These are phyloP conservation scores for Wallacemonas sp. DNA, from an alignment of 208 protist species.

Conservation along the genomic window DNA sequence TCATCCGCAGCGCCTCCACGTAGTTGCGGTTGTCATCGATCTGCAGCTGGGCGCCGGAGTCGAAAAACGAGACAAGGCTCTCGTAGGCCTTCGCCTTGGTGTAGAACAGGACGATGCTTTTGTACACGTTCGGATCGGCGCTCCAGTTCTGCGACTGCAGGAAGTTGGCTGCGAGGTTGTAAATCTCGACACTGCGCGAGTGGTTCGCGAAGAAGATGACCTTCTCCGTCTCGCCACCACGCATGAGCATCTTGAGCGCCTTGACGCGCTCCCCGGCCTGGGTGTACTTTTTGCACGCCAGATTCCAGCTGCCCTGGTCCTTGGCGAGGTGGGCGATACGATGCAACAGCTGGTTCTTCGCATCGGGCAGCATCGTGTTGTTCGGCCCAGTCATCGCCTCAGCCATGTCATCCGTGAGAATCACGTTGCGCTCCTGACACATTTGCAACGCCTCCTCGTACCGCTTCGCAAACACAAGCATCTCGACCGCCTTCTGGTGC, in stretches of 20 bases:
- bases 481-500: constrained; percentile 92
- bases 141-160: constrained; percentile 96
- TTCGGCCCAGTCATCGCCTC: constrained; percentile 84
- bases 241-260: constrained; percentile 97
- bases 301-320: constrained; percentile 89
- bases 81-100: constrained; percentile 94
- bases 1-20: constrained; percentile 83
- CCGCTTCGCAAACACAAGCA: constrained; percentile 91
- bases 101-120: constrained; percentile 97
- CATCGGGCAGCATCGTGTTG: constrained; percentile 48
- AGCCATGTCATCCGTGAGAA: constrained; percentile 92
- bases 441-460: constrained; percentile 88
- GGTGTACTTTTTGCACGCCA: constrained; percentile 94
- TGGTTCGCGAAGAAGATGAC: constrained; percentile 98
- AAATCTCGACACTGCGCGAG: constrained; percentile 94
- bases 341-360: constrained; percentile 53
- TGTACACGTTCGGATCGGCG: constrained; percentile 93
- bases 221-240: constrained; percentile 95
- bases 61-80: constrained; percentile 91
- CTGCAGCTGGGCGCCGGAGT: constrained; percentile 93
- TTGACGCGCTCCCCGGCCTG: constrained; percentile 95
- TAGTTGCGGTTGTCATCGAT: constrained; percentile 98
- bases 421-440: constrained; percentile 79
- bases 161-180: constrained; percentile 96
- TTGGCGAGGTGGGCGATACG: constrained; percentile 86